These are phyloP conservation scores for Sphagnum tenellum DNA, from an alignment of 225 moss, liverwort and hornwort genomes.

Conservation along the genomic window DNA sequence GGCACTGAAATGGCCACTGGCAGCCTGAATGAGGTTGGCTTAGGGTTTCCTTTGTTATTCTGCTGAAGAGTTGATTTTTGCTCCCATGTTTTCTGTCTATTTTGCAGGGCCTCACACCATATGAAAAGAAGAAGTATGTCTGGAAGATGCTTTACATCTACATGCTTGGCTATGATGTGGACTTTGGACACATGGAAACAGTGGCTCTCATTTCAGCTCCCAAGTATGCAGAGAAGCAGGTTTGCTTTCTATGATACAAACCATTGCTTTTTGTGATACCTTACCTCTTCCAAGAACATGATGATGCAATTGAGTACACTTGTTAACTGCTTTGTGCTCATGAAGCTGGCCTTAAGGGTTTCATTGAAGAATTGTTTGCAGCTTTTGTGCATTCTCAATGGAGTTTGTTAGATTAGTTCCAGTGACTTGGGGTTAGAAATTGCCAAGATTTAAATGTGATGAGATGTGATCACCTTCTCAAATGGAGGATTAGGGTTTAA, in stretches of 20 bases:
- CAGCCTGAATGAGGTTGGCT: constrained; percentile 4
- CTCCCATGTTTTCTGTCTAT: too few species aligned
- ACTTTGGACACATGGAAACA: constrained; percentile 99
- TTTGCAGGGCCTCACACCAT: constrained; percentile 79
- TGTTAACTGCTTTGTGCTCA: too few species aligned
- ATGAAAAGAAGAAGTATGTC: constrained; percentile 98
- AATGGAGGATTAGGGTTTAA: background rate
- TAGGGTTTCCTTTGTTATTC: background rate
- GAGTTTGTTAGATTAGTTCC: too few species aligned
- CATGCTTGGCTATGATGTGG: constrained; percentile 99
- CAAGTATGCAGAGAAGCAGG: constrained; percentile 99
- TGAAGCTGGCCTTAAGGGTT: too few species aligned
- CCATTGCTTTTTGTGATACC: background rate
- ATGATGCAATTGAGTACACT: too few species aligned
- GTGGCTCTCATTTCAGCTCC: constrained; percentile 93
- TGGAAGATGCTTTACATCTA: constrained; percentile 99
- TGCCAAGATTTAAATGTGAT: too few species aligned
- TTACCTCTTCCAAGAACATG: background rate
- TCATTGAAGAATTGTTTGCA: too few species aligned
- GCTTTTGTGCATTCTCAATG: too few species aligned
- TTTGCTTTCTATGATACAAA: constrained; percentile 1
- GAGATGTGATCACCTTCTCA: too few species aligned
- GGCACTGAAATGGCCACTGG: too few species aligned
- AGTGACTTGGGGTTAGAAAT: too few species aligned
- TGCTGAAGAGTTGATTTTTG: too few species aligned